Base-by-base conservation (phyloP, 441 rosid genomes). In the Erodium trifolium region DNA sequence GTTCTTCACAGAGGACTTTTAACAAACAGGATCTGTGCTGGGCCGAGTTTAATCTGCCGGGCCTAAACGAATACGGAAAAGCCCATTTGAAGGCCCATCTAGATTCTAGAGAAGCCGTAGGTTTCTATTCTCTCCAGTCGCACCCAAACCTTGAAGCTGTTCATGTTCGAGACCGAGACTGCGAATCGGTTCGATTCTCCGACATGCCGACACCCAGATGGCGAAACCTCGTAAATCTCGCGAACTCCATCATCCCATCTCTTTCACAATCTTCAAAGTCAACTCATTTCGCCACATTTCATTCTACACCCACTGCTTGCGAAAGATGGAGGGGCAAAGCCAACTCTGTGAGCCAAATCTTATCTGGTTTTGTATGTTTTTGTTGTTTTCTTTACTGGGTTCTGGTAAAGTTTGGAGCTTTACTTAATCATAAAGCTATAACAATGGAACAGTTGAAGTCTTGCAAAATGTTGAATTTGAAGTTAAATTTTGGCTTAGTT, bases 151-250 rank as follows among this genome's bases (percentile, higher is more conserved):
- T 55, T 14, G 14, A 53, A 53, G 5, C 17, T 16, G 6, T 53
- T 53, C 19, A 53, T 53, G 23, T 4, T 53, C 5, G 19, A 5
- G 60, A 53, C 13, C 13, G 60, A 53, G 60, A 16, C 23, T 55
- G 23, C 62, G 62, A 55, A 55, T 16, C 9, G 23, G 10, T 67
- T 45, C 47, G 37, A 60, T 71, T 69, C 6, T 63, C 73, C 68
- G 72, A 77, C 67, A 84, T 86, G 90, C 82, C 70, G 75, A 19
- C 80, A 66, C 78, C 88, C 81, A 79, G 85, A 86, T 88, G 87
- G 82, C 73, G 82, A 34, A 34, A 34, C 37, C 37, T 34, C 37
- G 37, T 34, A 73, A 83, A 78, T 72, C 43, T 76, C 68, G 31
- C 72, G 69, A 69, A 76, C 60, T 68, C 76, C 17, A 77, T 82